These are phyloP conservation scores for Suhomyces ambrosiae DNA, from an alignment of 1,139 yeast species.

Conservation along the genomic window DNA sequence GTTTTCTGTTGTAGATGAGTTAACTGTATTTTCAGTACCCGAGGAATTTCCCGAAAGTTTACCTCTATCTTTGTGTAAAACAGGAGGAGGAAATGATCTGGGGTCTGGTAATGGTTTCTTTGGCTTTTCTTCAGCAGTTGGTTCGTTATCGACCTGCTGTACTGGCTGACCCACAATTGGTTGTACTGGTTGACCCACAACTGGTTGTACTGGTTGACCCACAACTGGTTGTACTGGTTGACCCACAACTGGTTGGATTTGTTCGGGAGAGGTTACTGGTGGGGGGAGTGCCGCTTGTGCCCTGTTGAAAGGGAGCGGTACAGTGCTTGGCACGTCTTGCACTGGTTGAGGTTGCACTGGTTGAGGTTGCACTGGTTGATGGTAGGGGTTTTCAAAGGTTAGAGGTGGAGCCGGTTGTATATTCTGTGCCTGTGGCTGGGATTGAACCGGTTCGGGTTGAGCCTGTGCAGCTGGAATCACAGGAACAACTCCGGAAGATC, in stretches of 20 bases:
- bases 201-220: no score
- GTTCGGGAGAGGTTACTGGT: no score
- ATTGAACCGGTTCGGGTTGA: constrained; percentile 1
- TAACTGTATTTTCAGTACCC: constrained; percentile 4
- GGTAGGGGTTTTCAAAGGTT: constrained; percentile 9
- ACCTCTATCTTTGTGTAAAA: constrained; percentile 15
- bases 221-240: no score
- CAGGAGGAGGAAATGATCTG: constrained; percentile 19
- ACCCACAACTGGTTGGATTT: no score
- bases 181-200: no score
- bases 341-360: no score
- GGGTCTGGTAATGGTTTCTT: constrained; percentile 16
- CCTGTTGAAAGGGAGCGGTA: no score
- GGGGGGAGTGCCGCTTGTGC: no score
- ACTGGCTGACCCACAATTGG: no score
- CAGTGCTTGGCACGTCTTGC: no score
- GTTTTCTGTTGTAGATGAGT: constrained; percentile 4
- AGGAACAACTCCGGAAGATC: not conserved
- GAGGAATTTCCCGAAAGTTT: constrained; percentile 5
- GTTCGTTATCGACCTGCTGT: no score
- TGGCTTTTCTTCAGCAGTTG: no score
- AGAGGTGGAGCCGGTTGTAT: constrained; percentile 5
- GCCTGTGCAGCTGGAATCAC: not conserved
- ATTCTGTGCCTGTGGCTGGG: not conserved
- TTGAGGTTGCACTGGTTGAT: constrained; percentile 4